Percentiles rank a stretch among this genome's conserved stretches.
Evolutionary conservation across 305 asterid species (phyloP).

Genomic region (Caryopteris hybrid): DNA sequence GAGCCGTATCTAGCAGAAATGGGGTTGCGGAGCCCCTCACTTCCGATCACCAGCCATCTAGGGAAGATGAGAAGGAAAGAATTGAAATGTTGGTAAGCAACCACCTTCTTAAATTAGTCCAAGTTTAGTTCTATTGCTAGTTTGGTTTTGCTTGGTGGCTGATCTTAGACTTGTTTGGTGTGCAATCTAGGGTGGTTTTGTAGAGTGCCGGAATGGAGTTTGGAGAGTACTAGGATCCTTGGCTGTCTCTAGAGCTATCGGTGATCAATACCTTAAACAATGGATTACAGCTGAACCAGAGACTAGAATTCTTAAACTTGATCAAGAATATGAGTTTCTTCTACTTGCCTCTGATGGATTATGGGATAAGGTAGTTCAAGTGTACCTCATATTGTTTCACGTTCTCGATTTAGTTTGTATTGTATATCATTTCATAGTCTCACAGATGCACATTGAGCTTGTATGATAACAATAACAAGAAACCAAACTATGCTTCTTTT

Average conservation of each 20-base stretch:
- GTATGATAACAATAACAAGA: too few species aligned
- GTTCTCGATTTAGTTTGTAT: too few species aligned
- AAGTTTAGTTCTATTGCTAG: not conserved
- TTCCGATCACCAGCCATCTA: conserved; percentile 74
- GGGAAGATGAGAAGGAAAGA: conserved; percentile 61
- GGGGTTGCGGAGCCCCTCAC: conserved; percentile 79
- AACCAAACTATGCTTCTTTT: too few species aligned
- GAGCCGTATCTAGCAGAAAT: conserved; percentile 62
- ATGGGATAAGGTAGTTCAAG: conserved; percentile 66
- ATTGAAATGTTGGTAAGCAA: conserved; percentile 61
- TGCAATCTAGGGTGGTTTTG: conserved; percentile 67
- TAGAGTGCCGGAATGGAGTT: conserved; percentile 56
- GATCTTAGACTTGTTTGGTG: conserved; percentile 8
- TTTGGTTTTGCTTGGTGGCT: not conserved
- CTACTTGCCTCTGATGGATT: conserved; percentile 89
- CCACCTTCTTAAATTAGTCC: not conserved
- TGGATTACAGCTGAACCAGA: conserved; percentile 84
- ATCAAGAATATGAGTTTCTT: conserved; percentile 61
- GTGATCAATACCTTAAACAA: conserved; percentile 72
- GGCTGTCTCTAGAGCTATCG: conserved; percentile 76
- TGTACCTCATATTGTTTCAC: not conserved
- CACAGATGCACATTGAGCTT: too few species aligned
- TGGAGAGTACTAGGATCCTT: conserved; percentile 79
- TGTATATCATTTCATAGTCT: too few species aligned
- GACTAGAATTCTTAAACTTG: conserved; percentile 40